Percentiles rank a stretch among this genome's conserved stretches.
Evolutionary conservation across 352 stramenopile species (phyloP).

Genomic region (Globisporangium takayamanum): DNA sequence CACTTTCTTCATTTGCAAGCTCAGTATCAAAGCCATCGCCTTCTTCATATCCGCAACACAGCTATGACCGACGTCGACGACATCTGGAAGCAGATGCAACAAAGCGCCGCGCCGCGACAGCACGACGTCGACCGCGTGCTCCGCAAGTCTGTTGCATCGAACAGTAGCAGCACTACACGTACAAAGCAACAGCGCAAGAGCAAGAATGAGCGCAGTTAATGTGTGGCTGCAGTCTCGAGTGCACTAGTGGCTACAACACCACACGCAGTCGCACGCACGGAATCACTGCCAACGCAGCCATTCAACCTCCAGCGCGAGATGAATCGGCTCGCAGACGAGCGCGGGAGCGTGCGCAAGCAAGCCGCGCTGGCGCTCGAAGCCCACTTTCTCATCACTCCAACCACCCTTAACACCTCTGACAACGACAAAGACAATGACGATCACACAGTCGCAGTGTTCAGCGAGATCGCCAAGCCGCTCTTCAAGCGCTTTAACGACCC

Average conservation of each 20-base stretch:
- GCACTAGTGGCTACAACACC: neutral
- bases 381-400: conserved; percentile 24
- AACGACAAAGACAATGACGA: neutral
- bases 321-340: conserved; percentile 54
- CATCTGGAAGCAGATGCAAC: conserved; percentile 46
- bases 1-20: neutral
- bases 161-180: neutral
- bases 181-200: neutral
- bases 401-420: neutral
- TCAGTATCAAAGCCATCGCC: neutral
- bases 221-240: neutral
- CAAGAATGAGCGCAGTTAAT: neutral
- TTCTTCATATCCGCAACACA: neutral
- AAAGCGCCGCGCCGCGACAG: conserved; percentile 13
- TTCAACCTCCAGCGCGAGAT: conserved; percentile 48
- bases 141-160: conserved; percentile 30
- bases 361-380: conserved; percentile 41
- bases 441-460: conserved; percentile 15
- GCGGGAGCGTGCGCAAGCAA: conserved; percentile 45
- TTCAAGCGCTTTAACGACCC: conserved; percentile 84
- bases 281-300: neutral
- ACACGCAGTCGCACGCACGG: neutral
- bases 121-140: conserved; percentile 28
- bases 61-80: conserved; percentile 27
- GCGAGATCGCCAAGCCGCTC: conserved; percentile 57